phyloP scores from a whole-genome alignment of 2,329 filamentous ascomycete genomes.

The Mycosphaerella sp. region DNA sequence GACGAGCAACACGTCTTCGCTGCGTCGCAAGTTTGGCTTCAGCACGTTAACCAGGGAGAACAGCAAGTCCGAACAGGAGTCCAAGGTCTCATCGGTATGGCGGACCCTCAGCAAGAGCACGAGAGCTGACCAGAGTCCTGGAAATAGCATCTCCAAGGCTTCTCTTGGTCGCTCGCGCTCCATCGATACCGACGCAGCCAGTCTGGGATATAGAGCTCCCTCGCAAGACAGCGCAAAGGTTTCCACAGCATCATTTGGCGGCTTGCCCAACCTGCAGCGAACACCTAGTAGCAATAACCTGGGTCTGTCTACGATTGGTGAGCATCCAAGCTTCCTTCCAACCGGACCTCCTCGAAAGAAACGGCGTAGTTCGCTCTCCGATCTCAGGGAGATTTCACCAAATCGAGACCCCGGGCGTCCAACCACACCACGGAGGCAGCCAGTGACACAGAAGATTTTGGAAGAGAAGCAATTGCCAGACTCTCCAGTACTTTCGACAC shows the following conservation, averaged over 20 bases:
- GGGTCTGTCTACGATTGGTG: conserved; percentile 47
- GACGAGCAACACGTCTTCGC: conserved; percentile 77
- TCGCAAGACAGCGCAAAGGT: conserved; percentile 49
- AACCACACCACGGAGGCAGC: conserved; percentile 20
- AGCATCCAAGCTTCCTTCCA: conserved; percentile 40
- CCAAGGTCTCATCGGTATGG: conserved; percentile 71
- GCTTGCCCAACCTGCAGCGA: conserved; percentile 21
- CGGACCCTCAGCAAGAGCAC: conserved; percentile 78
- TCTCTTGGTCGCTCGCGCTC: conserved; percentile 66
- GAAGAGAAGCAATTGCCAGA: conserved; percentile 30
- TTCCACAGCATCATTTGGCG: conserved; percentile 37
- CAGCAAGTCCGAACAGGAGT: conserved; percentile 63
- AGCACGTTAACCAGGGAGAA: conserved; percentile 67
- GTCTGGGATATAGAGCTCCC: conserved; percentile 45
- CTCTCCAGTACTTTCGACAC: conserved; percentile 34
- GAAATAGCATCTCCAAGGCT: conserved; percentile 59
- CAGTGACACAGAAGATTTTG: conserved; percentile 16
- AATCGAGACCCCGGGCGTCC: conserved; percentile 23
- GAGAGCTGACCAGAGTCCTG: conserved; percentile 54
- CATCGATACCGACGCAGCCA: conserved; percentile 58
- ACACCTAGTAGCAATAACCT: conserved; percentile 24
- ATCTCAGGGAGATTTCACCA: conserved; percentile 58
- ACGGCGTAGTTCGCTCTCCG: conserved; percentile 83
- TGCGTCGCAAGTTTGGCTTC: conserved; percentile 77
- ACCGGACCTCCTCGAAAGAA: conserved; percentile 60